Base-by-base conservation (phyloP, 2,329 filamentous ascomycete species). In the Hymenoscyphus salicellus region DNA sequence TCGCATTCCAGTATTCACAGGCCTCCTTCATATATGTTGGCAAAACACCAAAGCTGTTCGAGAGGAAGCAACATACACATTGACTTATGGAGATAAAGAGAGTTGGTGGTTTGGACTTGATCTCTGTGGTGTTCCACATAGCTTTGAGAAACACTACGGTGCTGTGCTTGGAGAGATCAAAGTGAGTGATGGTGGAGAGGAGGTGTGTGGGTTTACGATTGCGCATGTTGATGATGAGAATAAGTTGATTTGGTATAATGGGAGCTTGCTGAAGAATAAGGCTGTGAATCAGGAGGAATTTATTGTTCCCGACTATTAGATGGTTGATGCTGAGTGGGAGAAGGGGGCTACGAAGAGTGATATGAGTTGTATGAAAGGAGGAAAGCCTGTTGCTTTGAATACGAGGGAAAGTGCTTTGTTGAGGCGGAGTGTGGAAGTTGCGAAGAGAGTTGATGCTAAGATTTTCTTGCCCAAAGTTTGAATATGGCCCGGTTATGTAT, bases 1-100 rank as follows among this genome's bases (percentile, higher is more conserved):
- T 0, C 73, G 78, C 0, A 64, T 76, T 0, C 71, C 75, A 0
- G 72, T 80, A 2, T 52, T 82, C 14, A 72, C 78, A 11, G 79
- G 75, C 0, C 69, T 82, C 1, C 68, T 82, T 5, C 80, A 81
- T 58, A 70, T 75, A 0, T 77, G 74, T 20, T 82, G 80, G 80
- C 79, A 81, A 67, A 82, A 82, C 59, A 77, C 76, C 1, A 69
- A 75, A 5, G 69, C 65, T 0, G 78, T 81, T 0, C 75, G 80
- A 0, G 76, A 79, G 3, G 71, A 78, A 38, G 72, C 77, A 14
- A 80, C 79, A 0, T 81, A 80, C 64, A 72, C 73, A 33, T 70
- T 80, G 33, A 79, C 73, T 0, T 78, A 82, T 28, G 80, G 80
- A 0, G 80, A 82, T 43, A 81, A 82, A 66, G 80, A 82, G 65